Evolutionary conservation across 768 basidiomycete genomes (phyloP).

Genomic region (Phanerochaete sordida): DNA sequence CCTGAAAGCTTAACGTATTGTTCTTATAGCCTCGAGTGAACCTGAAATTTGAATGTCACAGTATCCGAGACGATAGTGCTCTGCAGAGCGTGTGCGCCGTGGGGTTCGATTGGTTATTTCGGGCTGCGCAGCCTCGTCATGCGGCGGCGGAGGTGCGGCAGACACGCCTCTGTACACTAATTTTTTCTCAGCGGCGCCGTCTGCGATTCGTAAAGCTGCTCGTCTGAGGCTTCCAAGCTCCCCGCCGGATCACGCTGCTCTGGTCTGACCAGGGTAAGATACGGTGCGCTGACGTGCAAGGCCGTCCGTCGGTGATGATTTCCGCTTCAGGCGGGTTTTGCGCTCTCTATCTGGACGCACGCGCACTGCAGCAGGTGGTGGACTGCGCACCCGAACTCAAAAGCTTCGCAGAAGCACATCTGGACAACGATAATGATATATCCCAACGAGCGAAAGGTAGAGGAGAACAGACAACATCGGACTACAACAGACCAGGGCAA

Average conservation of each 20-base stretch:
- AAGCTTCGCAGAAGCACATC: neutral
- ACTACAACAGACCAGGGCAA: constrained; percentile 10
- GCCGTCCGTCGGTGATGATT: neutral
- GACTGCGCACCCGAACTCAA: neutral
- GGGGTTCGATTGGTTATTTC: neutral
- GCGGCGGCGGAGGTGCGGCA: neutral
- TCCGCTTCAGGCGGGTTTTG: neutral
- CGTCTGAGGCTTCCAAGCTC: neutral
- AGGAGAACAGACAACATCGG: constrained; percentile 1
- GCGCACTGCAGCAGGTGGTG: neutral
- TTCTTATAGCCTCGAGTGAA: constrained; percentile 2
- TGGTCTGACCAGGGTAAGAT: constrained; percentile 3
- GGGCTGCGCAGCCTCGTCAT: constrained; percentile 1
- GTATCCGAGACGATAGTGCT: neutral
- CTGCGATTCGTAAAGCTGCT: neutral
- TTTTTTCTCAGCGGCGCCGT: neutral
- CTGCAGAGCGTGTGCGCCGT: neutral
- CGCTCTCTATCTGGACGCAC: neutral
- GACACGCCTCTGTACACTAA: neutral
- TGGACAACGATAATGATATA: neutral
- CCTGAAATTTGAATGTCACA: constrained; percentile 4
- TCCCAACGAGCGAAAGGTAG: neutral
- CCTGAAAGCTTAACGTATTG: constrained; percentile 2
- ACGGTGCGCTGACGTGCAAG: neutral
- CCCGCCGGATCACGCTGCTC: neutral